phyloP scores from a whole-genome alignment of 805 yeast genomes.

The Monosporozyma siamensis region DNA sequence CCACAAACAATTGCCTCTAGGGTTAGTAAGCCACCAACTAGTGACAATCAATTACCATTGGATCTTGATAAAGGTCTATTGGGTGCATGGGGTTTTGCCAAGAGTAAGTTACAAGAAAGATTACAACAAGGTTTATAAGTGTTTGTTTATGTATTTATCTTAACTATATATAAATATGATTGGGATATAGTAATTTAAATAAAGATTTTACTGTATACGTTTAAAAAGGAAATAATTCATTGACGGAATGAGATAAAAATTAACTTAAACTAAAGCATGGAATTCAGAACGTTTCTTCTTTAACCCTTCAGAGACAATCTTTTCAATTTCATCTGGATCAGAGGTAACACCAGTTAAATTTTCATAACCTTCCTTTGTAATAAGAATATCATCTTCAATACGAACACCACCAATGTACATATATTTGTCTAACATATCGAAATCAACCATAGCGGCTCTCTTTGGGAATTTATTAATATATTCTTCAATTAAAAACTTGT shows the following conservation, averaged over 20 bases:
- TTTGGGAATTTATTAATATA: constrained; percentile 38
- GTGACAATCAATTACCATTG: constrained; percentile 51
- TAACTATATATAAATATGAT: not conserved
- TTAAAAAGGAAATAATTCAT: no score
- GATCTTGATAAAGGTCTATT: constrained; percentile 71
- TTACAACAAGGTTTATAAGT: constrained; percentile 35
- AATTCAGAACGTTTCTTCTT: constrained; percentile 52
- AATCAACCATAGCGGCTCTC: constrained; percentile 50
- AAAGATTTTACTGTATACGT: no score
- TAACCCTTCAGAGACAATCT: constrained; percentile 64
- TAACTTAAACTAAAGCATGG: constrained; percentile 41
- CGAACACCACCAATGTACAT: constrained; percentile 94
- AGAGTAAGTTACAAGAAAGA: constrained; percentile 53
- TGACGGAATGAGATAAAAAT: not conserved
- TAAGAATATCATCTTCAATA: constrained; percentile 85
- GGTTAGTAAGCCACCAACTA: constrained; percentile 78
- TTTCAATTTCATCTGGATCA: constrained; percentile 74
- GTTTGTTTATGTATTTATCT: not conserved
- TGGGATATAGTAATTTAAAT: no score
- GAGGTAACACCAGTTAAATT: constrained; percentile 75
- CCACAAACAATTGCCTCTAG: constrained; percentile 79
- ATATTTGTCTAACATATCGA: constrained; percentile 61
- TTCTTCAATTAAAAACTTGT: constrained; percentile 67
- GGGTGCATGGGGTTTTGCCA: constrained; percentile 83
- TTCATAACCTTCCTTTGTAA: constrained; percentile 69